phyloP scores from a whole-genome alignment of 2,329 filamentous ascomycete genomes.

The Gremmenia infestans region DNA sequence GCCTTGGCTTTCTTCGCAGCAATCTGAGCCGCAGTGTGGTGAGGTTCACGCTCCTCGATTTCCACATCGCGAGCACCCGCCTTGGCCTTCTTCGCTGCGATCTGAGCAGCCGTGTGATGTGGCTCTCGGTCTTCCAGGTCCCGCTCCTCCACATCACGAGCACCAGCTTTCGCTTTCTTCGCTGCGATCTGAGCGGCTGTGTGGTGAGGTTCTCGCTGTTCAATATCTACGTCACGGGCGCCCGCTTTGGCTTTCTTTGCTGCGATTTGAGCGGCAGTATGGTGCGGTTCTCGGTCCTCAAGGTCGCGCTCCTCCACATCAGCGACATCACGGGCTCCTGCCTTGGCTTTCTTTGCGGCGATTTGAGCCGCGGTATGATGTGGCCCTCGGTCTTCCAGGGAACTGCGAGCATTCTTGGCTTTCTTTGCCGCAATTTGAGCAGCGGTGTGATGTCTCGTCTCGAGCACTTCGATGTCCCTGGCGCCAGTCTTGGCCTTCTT shows the following conservation, averaged over 20 bases:
- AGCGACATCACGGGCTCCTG: not conserved
- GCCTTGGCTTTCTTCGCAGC: constrained; percentile 16
- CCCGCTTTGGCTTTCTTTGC: too few relatives aligned
- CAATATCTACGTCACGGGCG: too few relatives aligned
- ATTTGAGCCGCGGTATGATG: too few relatives aligned
- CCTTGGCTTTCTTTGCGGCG: not conserved
- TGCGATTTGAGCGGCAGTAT: not conserved
- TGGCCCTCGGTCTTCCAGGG: not conserved
- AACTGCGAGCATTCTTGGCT: not conserved
- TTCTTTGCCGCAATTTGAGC: constrained; percentile 8
- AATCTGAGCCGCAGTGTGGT: not conserved
- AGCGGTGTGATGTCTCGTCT: constrained; percentile 12
- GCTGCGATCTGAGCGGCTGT: constrained; percentile 7
- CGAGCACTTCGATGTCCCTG: constrained; percentile 5
- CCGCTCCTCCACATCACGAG: not conserved
- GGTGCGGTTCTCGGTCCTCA: constrained; percentile 8
- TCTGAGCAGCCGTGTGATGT: not conserved
- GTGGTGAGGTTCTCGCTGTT: too few relatives aligned
- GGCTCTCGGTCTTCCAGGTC: constrained; percentile 9
- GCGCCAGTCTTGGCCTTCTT: constrained; percentile 9
- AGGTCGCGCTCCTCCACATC: not conserved
- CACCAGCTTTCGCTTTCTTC: constrained; percentile 13
- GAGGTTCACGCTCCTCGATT: too few relatives aligned
- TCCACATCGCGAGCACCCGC: too few relatives aligned
- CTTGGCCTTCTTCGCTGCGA: too few relatives aligned